phyloP scores from a whole-genome alignment of 2,329 filamentous ascomycete genomes.

The Diaporthe helianthi region DNA sequence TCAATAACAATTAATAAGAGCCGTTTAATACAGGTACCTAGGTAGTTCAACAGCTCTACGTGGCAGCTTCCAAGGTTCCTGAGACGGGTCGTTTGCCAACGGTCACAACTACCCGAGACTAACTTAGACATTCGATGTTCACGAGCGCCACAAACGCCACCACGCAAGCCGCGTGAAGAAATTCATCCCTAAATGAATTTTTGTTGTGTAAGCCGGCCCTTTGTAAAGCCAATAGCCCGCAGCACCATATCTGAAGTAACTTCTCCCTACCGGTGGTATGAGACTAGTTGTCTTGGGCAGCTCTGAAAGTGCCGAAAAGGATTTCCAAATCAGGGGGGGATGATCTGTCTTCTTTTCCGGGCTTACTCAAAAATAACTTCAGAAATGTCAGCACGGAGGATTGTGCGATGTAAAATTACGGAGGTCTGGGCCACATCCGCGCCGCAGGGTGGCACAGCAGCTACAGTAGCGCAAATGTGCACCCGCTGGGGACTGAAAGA shows the following conservation, averaged over 20 bases:
- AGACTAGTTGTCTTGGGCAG: background rate
- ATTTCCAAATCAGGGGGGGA: background rate
- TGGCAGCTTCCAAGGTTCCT: background rate
- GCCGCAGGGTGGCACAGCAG: constrained; percentile 23
- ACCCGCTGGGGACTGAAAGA: background rate
- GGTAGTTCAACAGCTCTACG: background rate
- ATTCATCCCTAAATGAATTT: background rate
- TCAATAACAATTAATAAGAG: background rate
- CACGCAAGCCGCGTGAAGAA: background rate
- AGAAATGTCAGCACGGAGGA: background rate
- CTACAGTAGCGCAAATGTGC: too few relatives aligned
- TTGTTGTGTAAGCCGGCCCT: background rate
- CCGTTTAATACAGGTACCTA: background rate
- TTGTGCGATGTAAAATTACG: constrained; percentile 15
- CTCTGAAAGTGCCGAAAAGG: background rate
- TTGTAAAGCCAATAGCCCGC: background rate
- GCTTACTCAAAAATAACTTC: background rate
- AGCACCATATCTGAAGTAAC: background rate
- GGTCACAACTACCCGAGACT: constrained; percentile 19
- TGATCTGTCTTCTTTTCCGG: background rate
- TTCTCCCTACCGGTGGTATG: background rate
- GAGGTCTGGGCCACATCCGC: constrained; percentile 16
- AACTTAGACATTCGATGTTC: background rate
- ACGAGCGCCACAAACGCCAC: background rate
- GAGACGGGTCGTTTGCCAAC: constrained; percentile 15